Evolutionary conservation across 768 basidiomycete species (phyloP), one percentile per base, ranked within the genome.

Genomic region (Tremella yokohamensis): DNA sequence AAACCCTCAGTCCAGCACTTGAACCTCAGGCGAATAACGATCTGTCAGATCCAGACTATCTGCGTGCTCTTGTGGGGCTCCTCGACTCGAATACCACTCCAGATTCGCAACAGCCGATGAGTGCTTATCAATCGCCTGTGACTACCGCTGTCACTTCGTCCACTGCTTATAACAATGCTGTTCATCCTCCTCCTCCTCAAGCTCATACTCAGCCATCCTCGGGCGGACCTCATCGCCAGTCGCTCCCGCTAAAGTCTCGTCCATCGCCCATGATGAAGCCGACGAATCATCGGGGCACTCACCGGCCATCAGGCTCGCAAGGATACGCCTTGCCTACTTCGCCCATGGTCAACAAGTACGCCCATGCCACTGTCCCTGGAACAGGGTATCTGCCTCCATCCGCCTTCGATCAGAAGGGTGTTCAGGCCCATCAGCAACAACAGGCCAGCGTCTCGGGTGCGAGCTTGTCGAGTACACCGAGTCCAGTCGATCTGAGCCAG

Each of bases 401-500:
- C n/a, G 62, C 60, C 8, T 64, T 70, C 58, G 65, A 65, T 19
- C 56, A 68, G 34, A 19, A 56, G 25, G 50, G 52, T 8, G 52
- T 55, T 8, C 69, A 11, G 59, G 64, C 1, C 56, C 65, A 34
- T 47, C 49, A 38, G 8, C 44, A 67, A 15, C 70, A 70, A 11
- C 58, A 57, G 0, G 42, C 40, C 9, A 68, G 63, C 2, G 57
- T 62, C 6, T 34, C 25, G 18, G 42, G 42, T 16, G n/a, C n/a
- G n/a, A 18, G n/a, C 8, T 8, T 22, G 15, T 56, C 68, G 11
- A 73, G 70, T 7, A 75, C 87, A 0, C 90, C 91, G 0, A 89
- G 88, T 4, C 90, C 91, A 1, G 89, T 94, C 1, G 91, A 94
- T 77, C 76, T 78, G 25, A 68, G 62, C 16, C 62, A 64, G 9